These are phyloP conservation scores for Fusarium devonianum DNA, from an alignment of 2,329 filamentous ascomycete genomes.

Conservation along the genomic window DNA sequence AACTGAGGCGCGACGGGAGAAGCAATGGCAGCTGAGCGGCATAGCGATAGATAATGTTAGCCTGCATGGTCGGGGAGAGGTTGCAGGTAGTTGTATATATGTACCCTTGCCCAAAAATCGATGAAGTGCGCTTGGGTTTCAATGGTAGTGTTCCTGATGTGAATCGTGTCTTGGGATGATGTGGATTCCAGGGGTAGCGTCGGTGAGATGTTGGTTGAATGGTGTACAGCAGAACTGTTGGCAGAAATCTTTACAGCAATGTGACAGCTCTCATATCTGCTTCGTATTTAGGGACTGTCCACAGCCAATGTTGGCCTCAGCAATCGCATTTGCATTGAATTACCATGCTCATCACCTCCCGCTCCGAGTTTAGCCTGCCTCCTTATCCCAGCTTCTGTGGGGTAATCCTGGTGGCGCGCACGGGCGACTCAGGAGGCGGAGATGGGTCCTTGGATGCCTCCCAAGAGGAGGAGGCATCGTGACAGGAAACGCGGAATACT, in stretches of 20 bases:
- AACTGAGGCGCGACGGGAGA: constrained; percentile 43
- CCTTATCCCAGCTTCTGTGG: constrained; percentile 38
- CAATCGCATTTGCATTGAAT: background rate
- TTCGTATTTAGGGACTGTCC: too few relatives aligned
- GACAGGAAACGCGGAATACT: too few relatives aligned
- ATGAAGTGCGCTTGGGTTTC: constrained; percentile 12
- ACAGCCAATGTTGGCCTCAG: background rate
- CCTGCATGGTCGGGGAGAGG: constrained; percentile 18
- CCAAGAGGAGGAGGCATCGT: too few relatives aligned
- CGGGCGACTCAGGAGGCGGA: constrained; percentile 29
- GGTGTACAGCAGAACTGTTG: too few relatives aligned
- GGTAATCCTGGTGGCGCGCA: constrained; percentile 35
- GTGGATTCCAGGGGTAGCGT: constrained; percentile 16
- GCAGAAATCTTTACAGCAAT: too few relatives aligned
- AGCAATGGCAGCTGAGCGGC: constrained; percentile 21
- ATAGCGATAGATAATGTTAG: constrained; percentile 42
- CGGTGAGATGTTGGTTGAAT: too few relatives aligned
- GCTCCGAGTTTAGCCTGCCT: constrained; percentile 28
- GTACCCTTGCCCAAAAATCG: constrained; percentile 38
- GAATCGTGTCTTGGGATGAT: constrained; percentile 1
- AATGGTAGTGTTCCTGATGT: background rate
- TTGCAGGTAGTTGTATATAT: constrained; percentile 42
- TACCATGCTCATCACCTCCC: constrained; percentile 24
- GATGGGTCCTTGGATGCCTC: constrained; percentile 33
- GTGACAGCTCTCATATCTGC: too few relatives aligned